Conservation (phyloP, 1,284 basidiomycete genomes). For the Moesziomyces sp. region DNA sequence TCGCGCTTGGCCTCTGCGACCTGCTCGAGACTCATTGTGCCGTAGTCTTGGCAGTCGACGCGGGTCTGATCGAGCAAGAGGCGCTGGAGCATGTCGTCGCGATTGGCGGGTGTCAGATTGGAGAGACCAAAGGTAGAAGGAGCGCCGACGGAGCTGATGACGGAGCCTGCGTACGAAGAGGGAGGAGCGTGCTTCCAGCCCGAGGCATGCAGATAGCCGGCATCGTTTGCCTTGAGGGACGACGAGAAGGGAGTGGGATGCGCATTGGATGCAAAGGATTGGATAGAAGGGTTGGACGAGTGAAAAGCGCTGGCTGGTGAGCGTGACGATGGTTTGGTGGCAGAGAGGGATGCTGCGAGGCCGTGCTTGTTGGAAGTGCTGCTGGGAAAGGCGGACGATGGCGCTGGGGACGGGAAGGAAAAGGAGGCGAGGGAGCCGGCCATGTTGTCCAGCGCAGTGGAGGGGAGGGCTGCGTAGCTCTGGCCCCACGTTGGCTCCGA, state of each 20-base stretch:
- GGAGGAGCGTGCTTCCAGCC: conserved; percentile 38
- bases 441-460: conserved; percentile 2
- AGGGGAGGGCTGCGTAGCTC: conserved; percentile 10
- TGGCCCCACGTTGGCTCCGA: conserved; percentile 44
- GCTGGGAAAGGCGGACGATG: conserved; percentile 5
- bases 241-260: conserved; percentile 1
- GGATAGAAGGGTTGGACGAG: conserved; percentile 30
- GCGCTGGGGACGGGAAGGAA: conserved; percentile 22
- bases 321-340: conserved; percentile 2
- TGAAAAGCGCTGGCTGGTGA: conserved; percentile 26
- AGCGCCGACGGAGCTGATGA: conserved; percentile 23
- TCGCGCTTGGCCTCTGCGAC: conserved; percentile 52
- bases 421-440: conserved; percentile 27
- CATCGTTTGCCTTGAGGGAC: conserved; percentile 14
- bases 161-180: conserved; percentile 40
- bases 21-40: conserved; percentile 45
- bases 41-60: conserved; percentile 52
- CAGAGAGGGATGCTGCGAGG: conserved; percentile 7
- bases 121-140: conserved; percentile 27
- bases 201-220: conserved; percentile 29
- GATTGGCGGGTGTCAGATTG: conserved; percentile 18
- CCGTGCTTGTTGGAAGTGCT: not conserved
- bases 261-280: conserved; percentile 28
- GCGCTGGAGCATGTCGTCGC: conserved; percentile 46
- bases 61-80: conserved; percentile 48